Percentiles rank a stretch among this genome's conserved stretches.
Evolutionary conservation across 2,329 filamentous ascomycete genomes (phyloP).

Genomic region (Rhynchosporium agropyri): DNA sequence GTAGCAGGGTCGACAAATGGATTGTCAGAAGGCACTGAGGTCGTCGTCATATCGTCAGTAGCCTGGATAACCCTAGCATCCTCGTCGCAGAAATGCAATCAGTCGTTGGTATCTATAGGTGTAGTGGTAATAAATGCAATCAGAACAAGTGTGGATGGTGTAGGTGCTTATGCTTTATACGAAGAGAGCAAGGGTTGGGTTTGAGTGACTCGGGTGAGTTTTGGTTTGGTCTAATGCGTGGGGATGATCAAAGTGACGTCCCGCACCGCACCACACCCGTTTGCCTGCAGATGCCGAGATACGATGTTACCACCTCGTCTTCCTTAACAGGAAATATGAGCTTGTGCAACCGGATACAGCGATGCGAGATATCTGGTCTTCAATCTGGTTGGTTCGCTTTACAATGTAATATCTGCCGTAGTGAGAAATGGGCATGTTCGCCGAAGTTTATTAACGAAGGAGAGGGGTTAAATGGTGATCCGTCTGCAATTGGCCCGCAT

Average conservation of each 20-base stretch:
- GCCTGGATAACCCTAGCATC: slow-evolving; percentile 30
- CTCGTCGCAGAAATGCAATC: slow-evolving; percentile 13
- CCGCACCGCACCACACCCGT: neutral
- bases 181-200: slow-evolving; percentile 11
- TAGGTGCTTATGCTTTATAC: too few species aligned
- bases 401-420: slow-evolving; percentile 14
- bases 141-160: neutral
- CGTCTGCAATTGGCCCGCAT: slow-evolving; percentile 2
- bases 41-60: slow-evolving; percentile 30
- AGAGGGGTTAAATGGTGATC: neutral
- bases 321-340: neutral
- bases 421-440: slow-evolving; percentile 18
- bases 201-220: neutral
- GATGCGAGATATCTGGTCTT: slow-evolving; percentile 9
- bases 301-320: slow-evolving; percentile 3
- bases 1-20: slow-evolving; percentile 44
- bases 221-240: neutral
- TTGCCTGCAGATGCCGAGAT: slow-evolving; percentile 26
- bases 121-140: slow-evolving; percentile 14
- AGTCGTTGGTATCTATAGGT: neutral
- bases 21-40: slow-evolving; percentile 39
- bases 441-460: slow-evolving; percentile 4
- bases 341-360: slow-evolving; percentile 11
- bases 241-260: slow-evolving; percentile 10
- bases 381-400: slow-evolving; percentile 6